phyloP scores from a whole-genome alignment of 495 filamentous ascomycete genomes.

The Coniosporium apollinis region DNA sequence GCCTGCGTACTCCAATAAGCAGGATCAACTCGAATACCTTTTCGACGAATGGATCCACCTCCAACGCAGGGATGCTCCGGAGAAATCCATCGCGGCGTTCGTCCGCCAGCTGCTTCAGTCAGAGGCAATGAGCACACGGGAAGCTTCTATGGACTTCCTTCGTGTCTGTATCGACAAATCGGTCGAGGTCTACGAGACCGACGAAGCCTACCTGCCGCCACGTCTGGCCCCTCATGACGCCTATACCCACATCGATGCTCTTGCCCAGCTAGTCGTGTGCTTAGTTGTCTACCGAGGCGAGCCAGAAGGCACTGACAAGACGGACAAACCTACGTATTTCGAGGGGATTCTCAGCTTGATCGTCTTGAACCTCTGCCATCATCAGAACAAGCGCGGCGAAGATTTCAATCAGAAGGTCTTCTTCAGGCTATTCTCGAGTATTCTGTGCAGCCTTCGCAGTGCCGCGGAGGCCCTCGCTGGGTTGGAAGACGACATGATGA shows the following conservation, averaged over 20 bases:
- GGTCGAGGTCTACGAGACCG: constrained; percentile 57
- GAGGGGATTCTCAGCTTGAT: constrained; percentile 58
- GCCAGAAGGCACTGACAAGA: constrained; percentile 36
- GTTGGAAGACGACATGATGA: constrained; percentile 50
- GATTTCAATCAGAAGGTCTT: constrained; percentile 77
- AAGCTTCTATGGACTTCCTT: constrained; percentile 63
- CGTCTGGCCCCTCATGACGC: constrained; percentile 47
- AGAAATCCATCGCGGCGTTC: constrained; percentile 58
- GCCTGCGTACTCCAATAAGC: constrained; percentile 25
- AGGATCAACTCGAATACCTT: constrained; percentile 79
- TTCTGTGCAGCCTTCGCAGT: constrained; percentile 53
- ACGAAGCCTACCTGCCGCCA: constrained; percentile 30
- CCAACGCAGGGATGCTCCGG: constrained; percentile 51
- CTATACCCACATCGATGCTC: constrained; percentile 65
- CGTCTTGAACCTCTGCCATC: constrained; percentile 66
- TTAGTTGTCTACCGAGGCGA: constrained; percentile 53
- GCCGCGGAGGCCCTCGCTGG: constrained; percentile 23
- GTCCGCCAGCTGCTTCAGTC: constrained; percentile 66
- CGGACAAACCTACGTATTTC: constrained; percentile 47
- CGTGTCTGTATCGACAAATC: constrained; percentile 68
- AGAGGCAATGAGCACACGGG: constrained; percentile 48
- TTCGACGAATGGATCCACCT: constrained; percentile 89
- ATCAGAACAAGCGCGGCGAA: constrained; percentile 67
- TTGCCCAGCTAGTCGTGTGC: constrained; percentile 64
- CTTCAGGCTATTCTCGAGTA: constrained; percentile 74